Conservation (phyloP, 768 basidiomycete species). For the Rhizopogon salebrosus region DNA sequence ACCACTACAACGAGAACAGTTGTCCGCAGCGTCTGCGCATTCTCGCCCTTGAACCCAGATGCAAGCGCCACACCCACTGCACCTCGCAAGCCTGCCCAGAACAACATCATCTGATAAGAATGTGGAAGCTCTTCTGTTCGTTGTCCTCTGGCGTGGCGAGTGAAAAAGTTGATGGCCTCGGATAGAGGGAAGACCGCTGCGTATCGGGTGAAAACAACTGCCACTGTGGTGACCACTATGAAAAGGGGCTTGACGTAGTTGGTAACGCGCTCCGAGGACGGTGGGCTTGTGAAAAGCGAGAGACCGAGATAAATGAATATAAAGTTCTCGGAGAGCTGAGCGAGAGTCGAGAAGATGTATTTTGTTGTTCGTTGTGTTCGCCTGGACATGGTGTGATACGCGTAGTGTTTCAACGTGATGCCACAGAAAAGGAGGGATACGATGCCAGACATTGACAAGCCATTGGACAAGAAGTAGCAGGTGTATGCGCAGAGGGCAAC, state of each 20-base stretch:
- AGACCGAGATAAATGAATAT: constrained; percentile 99
- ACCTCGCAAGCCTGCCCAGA: constrained; percentile 96
- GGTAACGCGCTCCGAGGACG: constrained; percentile 69
- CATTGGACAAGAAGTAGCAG: constrained; percentile 98
- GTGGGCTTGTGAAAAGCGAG: constrained; percentile 88
- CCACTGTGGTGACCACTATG: constrained; percentile 85
- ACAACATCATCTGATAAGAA: constrained; percentile 99
- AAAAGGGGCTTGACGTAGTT: constrained; percentile 94
- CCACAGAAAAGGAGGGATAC: constrained; percentile 98
- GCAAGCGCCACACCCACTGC: constrained; percentile 98
- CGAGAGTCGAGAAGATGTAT: constrained; percentile 92
- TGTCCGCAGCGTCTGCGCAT: constrained; percentile 84
- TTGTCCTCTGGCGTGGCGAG: constrained; percentile 77
- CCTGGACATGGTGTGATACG: constrained; percentile 98
- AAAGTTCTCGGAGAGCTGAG: constrained; percentile 95
- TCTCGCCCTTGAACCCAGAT: constrained; percentile 91
- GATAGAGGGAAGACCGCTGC: constrained; percentile 94
- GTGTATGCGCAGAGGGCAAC: constrained; percentile 94
- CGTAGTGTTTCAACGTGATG: constrained; percentile 98
- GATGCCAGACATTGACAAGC: constrained; percentile 90
- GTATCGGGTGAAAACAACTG: constrained; percentile 93
- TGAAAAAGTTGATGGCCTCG: constrained; percentile 92
- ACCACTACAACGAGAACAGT: constrained; percentile 96
- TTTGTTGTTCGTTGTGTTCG: constrained; percentile 91
- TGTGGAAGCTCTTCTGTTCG: constrained; percentile 90